Base-by-base conservation (phyloP, 2,329 filamentous ascomycete species). In the Pseudogymnoascus sp. region DNA sequence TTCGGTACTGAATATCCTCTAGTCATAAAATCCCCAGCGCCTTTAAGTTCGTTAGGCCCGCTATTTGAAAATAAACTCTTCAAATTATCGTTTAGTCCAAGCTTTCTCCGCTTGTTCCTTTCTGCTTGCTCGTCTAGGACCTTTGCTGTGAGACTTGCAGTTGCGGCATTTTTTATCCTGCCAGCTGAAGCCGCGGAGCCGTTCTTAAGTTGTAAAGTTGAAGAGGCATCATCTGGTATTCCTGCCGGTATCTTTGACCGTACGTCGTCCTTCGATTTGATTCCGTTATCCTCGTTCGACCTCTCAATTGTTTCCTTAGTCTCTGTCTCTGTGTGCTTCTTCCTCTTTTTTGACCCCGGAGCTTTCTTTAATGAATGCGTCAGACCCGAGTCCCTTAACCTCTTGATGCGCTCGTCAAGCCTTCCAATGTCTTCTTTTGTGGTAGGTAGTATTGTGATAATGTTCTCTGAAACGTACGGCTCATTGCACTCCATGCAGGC, bases 341-440 rank as follows among this genome's bases (percentile, higher is more conserved):
- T 81, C 77, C 92, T 91, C 75, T 91, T 88, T 77, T 91, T 92
- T 69, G 85, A 86, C 35, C 77, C 78, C 0, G 79, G 79, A 0
- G 79, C 87, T 75, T 96, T 97, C 77, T 97, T 97, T 37, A 97
- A 76, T 0, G 88, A 91, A 73, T 99, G 95, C 1, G 92, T 86
- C 25, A 97, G 79, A 0, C 91, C 90, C 31, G 85, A 81, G 2
- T 87, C 83, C 52, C 82, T 84, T 12, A 99, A 77, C n/a, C 80
- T 84, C 52, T 88, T 86, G 5, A 87, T 80, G 60, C 95, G 81
- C 49, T 84, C 78, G 21, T 84, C 77, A 37, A 97, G 77, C 59
- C 80, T 83, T 31, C 86, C 82, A 40, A 92, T 81, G 55, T 97
- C 95, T 14, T 82, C 79, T 62, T 89, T 83, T 2, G 85, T 80